Base-by-base conservation (phyloP, 306 rosid genomes). In the Lathyrus oleraceus region DNA sequence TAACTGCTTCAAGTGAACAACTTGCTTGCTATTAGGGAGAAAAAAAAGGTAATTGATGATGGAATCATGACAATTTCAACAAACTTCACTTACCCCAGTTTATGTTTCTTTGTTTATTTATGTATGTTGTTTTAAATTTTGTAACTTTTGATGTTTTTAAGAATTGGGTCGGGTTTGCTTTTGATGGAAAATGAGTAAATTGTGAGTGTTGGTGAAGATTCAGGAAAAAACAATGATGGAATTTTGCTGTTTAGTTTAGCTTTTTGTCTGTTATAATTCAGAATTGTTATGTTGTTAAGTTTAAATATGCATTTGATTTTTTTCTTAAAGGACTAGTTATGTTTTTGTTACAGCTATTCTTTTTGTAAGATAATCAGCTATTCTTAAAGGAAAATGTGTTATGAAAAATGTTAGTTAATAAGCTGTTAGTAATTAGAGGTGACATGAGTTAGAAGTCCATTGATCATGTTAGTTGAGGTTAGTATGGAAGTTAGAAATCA, bases 181-280 rank as follows among this genome's bases (percentile, higher is more conserved):
- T 87, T 79, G 67, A 15, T 54, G 77, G 42, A 64, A 79, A 76
- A 78, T 84, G 67, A 30, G 69, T 66, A 71, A 42, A 67, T 69
- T 68, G 73, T 51, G 82, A 74, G 78, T 86, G 74, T 76, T 80
- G 62, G 63, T 74, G 87, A 88, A 87, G 96, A 75, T 81, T 82
- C 86, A 65, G 80, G 40, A 38, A 66, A 45, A 82, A 76, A 83
- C 78, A 81, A 58, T 58, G 79, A 73, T 77, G 81, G 69, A 67
- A 69, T 78, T 70, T 20, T 65, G 65, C 71, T 76, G 78, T 80
- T 74, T 61, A 35, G 71, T 80, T 78, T 75, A 32, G 39, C 43
- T 40, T 85, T 61, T 79, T 79, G 81, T 79, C 87, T 80, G 70
- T 48, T 65, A 48, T 78, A 20, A 78, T 78, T 57, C 71, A 53